Evolutionary conservation across 2,329 filamentous ascomycete species (phyloP), one percentile per base, ranked within the genome.

Genomic region (Verticillium nubilum): DNA sequence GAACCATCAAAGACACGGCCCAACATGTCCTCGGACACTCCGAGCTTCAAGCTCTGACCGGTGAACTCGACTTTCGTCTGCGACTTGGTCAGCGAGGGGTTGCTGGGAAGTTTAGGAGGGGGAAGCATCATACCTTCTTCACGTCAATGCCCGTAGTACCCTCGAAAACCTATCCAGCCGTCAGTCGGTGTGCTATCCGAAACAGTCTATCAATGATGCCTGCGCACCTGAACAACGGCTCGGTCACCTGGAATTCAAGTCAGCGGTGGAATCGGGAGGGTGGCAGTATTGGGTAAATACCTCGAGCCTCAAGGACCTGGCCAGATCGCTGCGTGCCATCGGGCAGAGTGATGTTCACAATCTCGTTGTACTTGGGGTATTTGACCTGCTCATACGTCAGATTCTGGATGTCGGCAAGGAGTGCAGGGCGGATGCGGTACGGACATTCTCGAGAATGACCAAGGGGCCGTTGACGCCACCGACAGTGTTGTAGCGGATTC

Each of bases 21-120:
- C 78, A 99, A 80, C 95, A 99, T 99, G 81, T 99, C 95, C 80
- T 99, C 96, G 57, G 95, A 98, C 62, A 99, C 95, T 77, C 95
- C 95, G 58, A 99, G 90, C 86, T 98, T 98, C 81, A 99, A 81
- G 80, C 91, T 98, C 80, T 97, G 86, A 62, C 95, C 95, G 31
- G 91, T 96, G 77, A 99, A 98, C 75, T 99, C 91, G 75, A 99
- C 94, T 84, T 90, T 96, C 59, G 94, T 97, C 93, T 95, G 71
- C 67, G 15, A n/a, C 25, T 9, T 47, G 33, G 59, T 63, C 61
- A 63, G 61, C 58, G 53, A 58, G 12, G 12, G n/a, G 6, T 12
- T 27, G 17, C 13, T 12, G 17, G 37, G 12, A n/a, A 17, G 12
- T n/a, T 4, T 15, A 15, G 25, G 27, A 23, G 12, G 25, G 52